Conservation (phyloP, 228 moss, liverwort and hornwort species). For the Sphagnum magellanicum region DNA sequence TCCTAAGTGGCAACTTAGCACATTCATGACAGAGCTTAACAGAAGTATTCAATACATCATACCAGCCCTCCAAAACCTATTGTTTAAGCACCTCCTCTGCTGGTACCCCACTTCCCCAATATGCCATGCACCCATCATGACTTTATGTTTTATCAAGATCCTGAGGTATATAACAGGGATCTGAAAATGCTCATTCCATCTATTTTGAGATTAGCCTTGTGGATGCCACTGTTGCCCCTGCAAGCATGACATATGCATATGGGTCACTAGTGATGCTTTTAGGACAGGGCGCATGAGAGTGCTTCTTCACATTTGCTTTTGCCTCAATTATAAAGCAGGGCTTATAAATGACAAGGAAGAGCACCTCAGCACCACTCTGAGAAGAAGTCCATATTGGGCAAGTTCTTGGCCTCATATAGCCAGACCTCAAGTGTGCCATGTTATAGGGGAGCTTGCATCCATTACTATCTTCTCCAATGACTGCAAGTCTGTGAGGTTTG, state of each 20-base stretch:
- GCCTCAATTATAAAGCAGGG: conserved; percentile 19
- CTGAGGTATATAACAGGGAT: conserved; percentile 73
- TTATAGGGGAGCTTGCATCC: conserved; percentile 14
- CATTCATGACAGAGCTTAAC: conserved; percentile 43
- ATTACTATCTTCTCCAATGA: conserved; percentile 1
- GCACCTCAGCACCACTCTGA: conserved; percentile 28
- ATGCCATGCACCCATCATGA: conserved; percentile 73
- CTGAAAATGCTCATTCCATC: conserved; percentile 73
- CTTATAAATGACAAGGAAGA: conserved; percentile 33
- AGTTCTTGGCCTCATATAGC: conserved; percentile 21
- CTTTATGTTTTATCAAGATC: conserved; percentile 66
- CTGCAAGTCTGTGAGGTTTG: too few relatives aligned
- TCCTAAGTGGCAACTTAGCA: conserved; percentile 44
- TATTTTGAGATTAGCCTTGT: conserved; percentile 63
- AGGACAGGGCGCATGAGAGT: conserved; percentile 15
- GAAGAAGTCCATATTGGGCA: conserved; percentile 42
- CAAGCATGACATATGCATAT: conserved; percentile 66
- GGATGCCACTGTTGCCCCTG: conserved; percentile 73
- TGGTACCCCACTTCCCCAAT: conserved; percentile 65
- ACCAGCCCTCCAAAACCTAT: conserved; percentile 61
- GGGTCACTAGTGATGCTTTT: conserved; percentile 84
- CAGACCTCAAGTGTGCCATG: conserved; percentile 43
- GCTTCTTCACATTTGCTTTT: conserved; percentile 14
- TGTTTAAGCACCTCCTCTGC: conserved; percentile 21
- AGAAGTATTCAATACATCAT: conserved; percentile 19